Evolutionary conservation across 208 protist genomes (phyloP), one percentile per base, ranked within the genome.

Genomic region (Trichomonas gallinae): DNA sequence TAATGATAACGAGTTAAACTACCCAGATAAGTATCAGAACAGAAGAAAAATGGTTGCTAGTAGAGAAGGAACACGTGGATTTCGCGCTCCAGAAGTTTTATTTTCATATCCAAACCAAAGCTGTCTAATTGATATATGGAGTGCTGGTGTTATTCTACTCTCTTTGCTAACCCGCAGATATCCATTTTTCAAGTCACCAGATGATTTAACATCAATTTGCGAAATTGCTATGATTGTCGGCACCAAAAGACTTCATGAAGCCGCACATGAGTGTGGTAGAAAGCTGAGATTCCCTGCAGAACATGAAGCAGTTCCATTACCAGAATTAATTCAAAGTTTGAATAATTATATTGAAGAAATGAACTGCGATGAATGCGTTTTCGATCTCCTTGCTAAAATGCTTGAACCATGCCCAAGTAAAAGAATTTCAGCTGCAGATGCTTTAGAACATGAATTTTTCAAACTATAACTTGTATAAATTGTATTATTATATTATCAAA

Each of bases 101-200:
- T 26, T 96, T 49, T 9, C 85, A 34, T 96, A 82, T 34, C 38
- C 4, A 2, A 89, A 97, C 13, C 96, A 97, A 44, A 97, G 45
- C 9, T 40, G 36, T 49, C 11, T 45, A 15, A 96, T 97, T 34
- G 96, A 97, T 83, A 96, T 97, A 31, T 97, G 96, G 96, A 87
- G 48, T 45, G 89, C 93, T 34, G 96, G 96, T 23, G 85, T 96
- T 0, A 97, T 97, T 51, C n/a, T 97, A 36, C 21, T 97, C 2
- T 97, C 44, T 15, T 23, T 97, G 34, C 21, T 96, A 31, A 45
- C 96, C 9, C 15, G 36, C 89, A 63, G 96, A 88, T 97, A 96
- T 82, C 96, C 96, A 40, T 97, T 97, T 42, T 97, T 97, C 45
- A n/a, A 48, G 31, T 96, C 96, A 34, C 34, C 40, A 36, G 96